Conservation (phyloP, 2,329 filamentous ascomycete genomes). For the Chrysoporthe deuterocubensis region DNA sequence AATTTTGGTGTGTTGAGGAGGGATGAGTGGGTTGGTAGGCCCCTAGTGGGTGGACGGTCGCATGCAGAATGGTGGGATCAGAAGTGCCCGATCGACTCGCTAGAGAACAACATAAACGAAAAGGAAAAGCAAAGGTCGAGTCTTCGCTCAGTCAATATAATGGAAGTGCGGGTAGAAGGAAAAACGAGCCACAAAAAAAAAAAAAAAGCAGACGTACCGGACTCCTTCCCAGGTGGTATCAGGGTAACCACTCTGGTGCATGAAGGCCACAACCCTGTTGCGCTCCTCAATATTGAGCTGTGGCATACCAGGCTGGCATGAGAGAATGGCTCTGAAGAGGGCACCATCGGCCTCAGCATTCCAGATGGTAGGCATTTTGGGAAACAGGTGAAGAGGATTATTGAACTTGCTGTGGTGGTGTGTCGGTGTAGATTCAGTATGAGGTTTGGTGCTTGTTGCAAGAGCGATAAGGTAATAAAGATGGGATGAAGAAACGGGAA, state of each 20-base stretch:
- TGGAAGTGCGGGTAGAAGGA: too few species aligned
- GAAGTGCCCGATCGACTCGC: not conserved
- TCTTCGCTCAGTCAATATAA: not conserved
- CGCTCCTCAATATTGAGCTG: constrained; percentile 28
- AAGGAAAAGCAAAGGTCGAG: not conserved
- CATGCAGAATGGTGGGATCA: not conserved
- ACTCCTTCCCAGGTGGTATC: constrained; percentile 34
- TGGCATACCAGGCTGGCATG: constrained; percentile 7
- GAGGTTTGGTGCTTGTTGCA: not conserved
- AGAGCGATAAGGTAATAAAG: not conserved
- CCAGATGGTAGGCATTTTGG: constrained; percentile 37
- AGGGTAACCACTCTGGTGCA: constrained; percentile 30
- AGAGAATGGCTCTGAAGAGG: constrained; percentile 36
- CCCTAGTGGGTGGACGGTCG: not conserved
- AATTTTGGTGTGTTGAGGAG: not conserved
- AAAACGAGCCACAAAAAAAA: not conserved
- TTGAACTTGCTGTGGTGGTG: not conserved
- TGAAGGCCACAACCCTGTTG: constrained; percentile 24
- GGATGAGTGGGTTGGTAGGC: not conserved
- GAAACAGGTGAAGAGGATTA: not conserved
- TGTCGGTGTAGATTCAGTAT: not conserved
- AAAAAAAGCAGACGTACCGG: constrained; percentile 28
- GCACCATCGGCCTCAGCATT: constrained; percentile 35
- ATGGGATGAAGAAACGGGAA: not conserved
- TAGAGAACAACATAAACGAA: constrained; percentile 1